phyloP scores from a whole-genome alignment of 192 early-diverging fungal species.

The Chytriomyces sp. region DNA sequence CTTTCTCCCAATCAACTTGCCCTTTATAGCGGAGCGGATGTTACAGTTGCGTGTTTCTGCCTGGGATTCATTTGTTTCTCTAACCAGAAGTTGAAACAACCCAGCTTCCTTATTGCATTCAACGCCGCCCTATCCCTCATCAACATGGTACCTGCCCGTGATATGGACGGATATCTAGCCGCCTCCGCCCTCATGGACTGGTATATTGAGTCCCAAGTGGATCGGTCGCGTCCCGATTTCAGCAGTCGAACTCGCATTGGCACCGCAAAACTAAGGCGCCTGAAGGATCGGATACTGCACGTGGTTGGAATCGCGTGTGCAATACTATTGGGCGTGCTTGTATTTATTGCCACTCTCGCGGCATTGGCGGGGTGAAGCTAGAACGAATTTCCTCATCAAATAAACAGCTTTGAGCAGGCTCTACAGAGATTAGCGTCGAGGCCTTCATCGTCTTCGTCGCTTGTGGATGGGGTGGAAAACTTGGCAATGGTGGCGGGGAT shows the following conservation, averaged over 20 bases:
- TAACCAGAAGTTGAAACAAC: background rate
- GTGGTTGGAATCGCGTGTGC: background rate
- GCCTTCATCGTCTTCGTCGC: background rate
- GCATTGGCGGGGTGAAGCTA: background rate
- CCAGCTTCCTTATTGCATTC: slow-evolving; percentile 68
- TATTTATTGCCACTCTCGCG: slow-evolving; percentile 16
- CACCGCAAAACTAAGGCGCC: background rate
- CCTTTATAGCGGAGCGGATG: slow-evolving; percentile 56
- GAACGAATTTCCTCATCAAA: background rate
- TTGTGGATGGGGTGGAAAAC: too few relatives aligned
- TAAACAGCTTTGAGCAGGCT: background rate
- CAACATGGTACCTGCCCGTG: slow-evolving; percentile 73
- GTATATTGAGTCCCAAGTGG: slow-evolving; percentile 10
- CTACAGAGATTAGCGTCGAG: background rate
- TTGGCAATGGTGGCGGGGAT: background rate
- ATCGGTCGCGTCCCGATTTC: background rate
- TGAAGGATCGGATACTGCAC: slow-evolving; percentile 4
- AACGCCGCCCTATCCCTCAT: slow-evolving; percentile 67
- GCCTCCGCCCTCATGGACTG: slow-evolving; percentile 47
- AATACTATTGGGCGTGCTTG: slow-evolving; percentile 17
- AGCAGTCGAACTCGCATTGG: background rate
- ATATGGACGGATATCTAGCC: slow-evolving; percentile 75
- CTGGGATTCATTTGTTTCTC: background rate
- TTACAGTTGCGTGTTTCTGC: too few relatives aligned
- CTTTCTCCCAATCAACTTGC: slow-evolving; percentile 61